Conservation (phyloP, 176 grass and related monocot genomes). For the Chloris gayana region DNA sequence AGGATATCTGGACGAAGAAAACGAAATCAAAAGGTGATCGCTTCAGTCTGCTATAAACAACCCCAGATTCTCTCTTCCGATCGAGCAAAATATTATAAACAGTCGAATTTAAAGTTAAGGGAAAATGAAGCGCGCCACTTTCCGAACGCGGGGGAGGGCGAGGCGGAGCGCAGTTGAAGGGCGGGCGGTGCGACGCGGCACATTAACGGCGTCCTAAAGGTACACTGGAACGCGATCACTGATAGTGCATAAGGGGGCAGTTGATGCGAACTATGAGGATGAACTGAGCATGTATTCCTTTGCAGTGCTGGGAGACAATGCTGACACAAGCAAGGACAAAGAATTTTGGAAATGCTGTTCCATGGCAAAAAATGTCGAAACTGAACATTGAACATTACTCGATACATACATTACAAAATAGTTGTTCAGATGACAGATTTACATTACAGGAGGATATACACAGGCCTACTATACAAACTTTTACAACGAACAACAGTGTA, state of each 20-base stretch:
- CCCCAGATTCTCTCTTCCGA: neutral
- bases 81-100: neutral
- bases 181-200: too few species aligned
- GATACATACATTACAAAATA: conserved; percentile 37
- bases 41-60: neutral
- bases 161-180: too few species aligned
- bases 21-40: neutral
- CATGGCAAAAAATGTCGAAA: neutral
- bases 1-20: neutral
- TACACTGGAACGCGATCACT: too few species aligned
- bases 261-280: neutral
- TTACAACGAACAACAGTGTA: conserved; percentile 20
- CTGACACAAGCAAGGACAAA: neutral
- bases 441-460: conserved; percentile 23
- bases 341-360: neutral
- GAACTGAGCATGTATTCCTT: neutral
- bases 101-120: neutral
- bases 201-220: too few species aligned
- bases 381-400: neutral
- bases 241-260: neutral
- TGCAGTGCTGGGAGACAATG: neutral
- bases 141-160: too few species aligned
- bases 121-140: too few species aligned
- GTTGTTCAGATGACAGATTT: conserved; percentile 13
- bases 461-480: conserved; percentile 31